Evolutionary conservation across 495 filamentous ascomycete genomes (phyloP).

Genomic region (Penicillium cinerascens): DNA sequence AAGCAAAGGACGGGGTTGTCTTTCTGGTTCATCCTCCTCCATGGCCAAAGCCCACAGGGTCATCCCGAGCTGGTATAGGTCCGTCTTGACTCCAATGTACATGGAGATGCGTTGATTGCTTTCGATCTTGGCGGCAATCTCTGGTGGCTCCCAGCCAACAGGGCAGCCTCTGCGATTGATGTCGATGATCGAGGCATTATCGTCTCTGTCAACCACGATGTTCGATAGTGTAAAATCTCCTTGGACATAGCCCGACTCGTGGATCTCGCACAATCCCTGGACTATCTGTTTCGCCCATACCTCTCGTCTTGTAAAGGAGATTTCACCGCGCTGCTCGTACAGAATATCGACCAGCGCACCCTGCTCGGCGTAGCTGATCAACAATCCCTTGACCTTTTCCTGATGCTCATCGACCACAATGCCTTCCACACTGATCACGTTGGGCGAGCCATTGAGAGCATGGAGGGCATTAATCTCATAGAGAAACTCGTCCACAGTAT

Average conservation of each 20-base stretch:
- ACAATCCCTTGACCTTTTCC: conserved; percentile 76
- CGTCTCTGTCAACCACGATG: conserved; percentile 82
- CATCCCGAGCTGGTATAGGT: conserved; percentile 95
- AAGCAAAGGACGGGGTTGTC: conserved; percentile 66
- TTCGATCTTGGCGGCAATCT: conserved; percentile 81
- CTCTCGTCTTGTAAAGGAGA: conserved; percentile 75
- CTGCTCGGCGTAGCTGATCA: conserved; percentile 85
- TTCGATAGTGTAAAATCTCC: conserved; percentile 97
- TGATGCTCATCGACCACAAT: conserved; percentile 80
- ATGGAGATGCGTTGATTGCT: conserved; percentile 92
- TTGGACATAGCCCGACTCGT: conserved; percentile 95
- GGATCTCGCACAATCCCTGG: conserved; percentile 83
- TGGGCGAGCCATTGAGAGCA: conserved; percentile 64
- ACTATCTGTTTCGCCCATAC: conserved; percentile 94
- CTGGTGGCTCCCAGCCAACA: conserved; percentile 96
- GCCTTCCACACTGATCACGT: conserved; percentile 85
- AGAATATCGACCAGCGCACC: conserved; percentile 89
- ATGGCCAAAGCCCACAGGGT: conserved; percentile 90
- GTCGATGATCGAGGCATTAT: conserved; percentile 95
- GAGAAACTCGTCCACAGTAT: conserved; percentile 93
- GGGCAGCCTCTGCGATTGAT: conserved; percentile 96
- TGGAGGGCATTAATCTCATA: conserved; percentile 97
- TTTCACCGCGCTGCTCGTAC: conserved; percentile 62
- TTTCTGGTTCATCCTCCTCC: conserved; percentile 86
- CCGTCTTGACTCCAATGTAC: conserved; percentile 98